These are phyloP conservation scores for Boehmeria nivea DNA, from an alignment of 306 rosid species.

Conservation along the genomic window DNA sequence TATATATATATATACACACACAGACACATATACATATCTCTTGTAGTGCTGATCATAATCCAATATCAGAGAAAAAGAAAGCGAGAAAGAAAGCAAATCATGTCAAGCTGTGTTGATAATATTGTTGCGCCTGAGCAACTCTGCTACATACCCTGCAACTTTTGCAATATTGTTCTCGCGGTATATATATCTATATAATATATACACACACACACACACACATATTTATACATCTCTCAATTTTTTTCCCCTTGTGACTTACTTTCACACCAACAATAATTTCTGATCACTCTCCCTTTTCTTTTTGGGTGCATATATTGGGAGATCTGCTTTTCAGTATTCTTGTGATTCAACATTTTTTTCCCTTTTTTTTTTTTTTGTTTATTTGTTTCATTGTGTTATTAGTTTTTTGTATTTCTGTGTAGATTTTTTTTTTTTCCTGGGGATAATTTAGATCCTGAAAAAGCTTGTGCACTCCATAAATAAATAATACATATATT, in stretches of 20 bases:
- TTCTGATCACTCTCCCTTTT: constrained; percentile 14
- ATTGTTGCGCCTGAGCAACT: constrained; percentile 75
- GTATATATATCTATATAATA: constrained; percentile 23
- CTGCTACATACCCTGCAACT: constrained; percentile 99
- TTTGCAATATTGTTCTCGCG: constrained; percentile 99
- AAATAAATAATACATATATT: constrained; percentile 13
- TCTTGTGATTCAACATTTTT: background rate
- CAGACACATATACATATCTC: background rate
- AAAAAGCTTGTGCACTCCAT: constrained; percentile 16
- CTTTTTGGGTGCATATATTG: constrained; percentile 7
- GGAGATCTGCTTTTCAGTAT: constrained; percentile 38
- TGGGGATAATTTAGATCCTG: constrained; percentile 43
- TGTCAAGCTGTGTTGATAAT: constrained; percentile 67
- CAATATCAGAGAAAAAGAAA: background rate
- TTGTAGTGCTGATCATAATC: no score
- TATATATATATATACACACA: background rate
- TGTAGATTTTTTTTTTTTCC: background rate
- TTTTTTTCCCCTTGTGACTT: background rate
- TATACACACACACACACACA: background rate
- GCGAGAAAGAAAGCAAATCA: constrained; percentile 19
- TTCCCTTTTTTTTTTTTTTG: constrained; percentile 16
- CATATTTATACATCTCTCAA: background rate
- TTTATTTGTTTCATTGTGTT: no score
- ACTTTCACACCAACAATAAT: constrained; percentile 1
- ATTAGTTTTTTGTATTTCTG: background rate